Base-by-base conservation (phyloP, 805 yeast genomes). In the Candida yuanshanica region DNA sequence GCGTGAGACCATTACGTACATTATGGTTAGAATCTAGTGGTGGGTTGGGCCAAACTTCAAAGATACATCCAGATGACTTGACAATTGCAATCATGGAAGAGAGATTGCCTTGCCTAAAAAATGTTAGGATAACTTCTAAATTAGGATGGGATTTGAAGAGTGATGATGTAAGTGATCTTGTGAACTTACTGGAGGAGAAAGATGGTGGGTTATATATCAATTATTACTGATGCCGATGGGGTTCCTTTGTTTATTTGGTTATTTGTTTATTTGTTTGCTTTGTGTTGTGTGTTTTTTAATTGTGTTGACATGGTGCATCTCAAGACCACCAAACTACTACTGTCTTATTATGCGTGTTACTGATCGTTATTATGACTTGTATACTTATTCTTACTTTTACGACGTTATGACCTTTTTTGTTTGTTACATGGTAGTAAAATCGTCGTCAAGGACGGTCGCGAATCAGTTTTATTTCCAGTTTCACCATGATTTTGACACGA, bases 21-120 rank as follows among this genome's bases (percentile, higher is more conserved):
- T 60, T 93, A 26, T 77, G 77, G 55, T 70, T 93, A 20, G 91
- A 86, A 43, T 82, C 95, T 35, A 81, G 95, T 46, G 97, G 98
- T 2, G 77, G 82, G 65, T 63, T 84, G 44, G 97, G 97, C 2
- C 86, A 90, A 43, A 74, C 88, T 2, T 75, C 81, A 20, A 87
- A 87, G 55, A 65, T 93, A 25, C 87, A 86, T 52, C 96, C 98
- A 0, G 83, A 87, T 51, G 97, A 91, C 59, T 66, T 93, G 43
- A 85, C 93, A 0, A 72, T 89, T 36, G 96, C 97, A 0, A 64
- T 90, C 17, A 72, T 77, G 56, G 96, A 90, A 45, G 81, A 77
- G 9, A 66, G 95, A 51, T 61, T 93, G 14, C 95, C 95, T 0
- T 49, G 66, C 31, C 66, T 93, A 56, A 70, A 72, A 46, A 74